Conservation (phyloP, 495 filamentous ascomycete genomes). For the Aspergillus cavernicola region DNA sequence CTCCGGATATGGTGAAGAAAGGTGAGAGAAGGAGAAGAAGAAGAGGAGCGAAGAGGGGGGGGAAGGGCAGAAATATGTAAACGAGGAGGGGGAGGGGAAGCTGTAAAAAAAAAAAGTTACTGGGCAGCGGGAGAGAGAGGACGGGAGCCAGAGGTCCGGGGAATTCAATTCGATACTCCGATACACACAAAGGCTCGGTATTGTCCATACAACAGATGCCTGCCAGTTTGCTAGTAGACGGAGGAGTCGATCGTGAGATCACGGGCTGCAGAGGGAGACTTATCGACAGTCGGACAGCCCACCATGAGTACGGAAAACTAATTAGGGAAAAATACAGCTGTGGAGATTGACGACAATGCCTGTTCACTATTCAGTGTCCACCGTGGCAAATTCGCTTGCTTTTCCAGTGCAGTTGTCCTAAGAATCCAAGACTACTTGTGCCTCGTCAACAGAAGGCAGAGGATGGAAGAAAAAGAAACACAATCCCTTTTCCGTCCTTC, state of each 20-base stretch:
- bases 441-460: neutral
- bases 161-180: slow-evolving; percentile 20
- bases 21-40: slow-evolving; percentile 25
- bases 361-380: neutral
- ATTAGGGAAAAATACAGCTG: slow-evolving; percentile 28
- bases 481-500: neutral
- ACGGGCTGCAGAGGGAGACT: slow-evolving; percentile 8
- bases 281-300: too few relatives aligned
- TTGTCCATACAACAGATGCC: too few relatives aligned
- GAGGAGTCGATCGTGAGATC: slow-evolving; percentile 11
- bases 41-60: slow-evolving; percentile 23
- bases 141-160: slow-evolving; percentile 33
- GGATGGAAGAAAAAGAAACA: slow-evolving; percentile 1
- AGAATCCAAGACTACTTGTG: neutral
- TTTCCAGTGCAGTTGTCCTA: neutral
- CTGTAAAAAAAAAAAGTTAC: slow-evolving; percentile 23
- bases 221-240: too few relatives aligned
- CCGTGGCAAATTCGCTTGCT: slow-evolving; percentile 31
- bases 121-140: slow-evolving; percentile 16
- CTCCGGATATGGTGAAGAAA: slow-evolving; percentile 21
- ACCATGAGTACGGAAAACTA: slow-evolving; percentile 2
- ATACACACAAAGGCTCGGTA: slow-evolving; percentile 19
- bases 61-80: slow-evolving; percentile 16
- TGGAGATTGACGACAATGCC: slow-evolving; percentile 22
- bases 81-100: slow-evolving; percentile 22